Base-by-base conservation (phyloP, 169 alveolate genomes). In the Cystoisospora suis region DNA sequence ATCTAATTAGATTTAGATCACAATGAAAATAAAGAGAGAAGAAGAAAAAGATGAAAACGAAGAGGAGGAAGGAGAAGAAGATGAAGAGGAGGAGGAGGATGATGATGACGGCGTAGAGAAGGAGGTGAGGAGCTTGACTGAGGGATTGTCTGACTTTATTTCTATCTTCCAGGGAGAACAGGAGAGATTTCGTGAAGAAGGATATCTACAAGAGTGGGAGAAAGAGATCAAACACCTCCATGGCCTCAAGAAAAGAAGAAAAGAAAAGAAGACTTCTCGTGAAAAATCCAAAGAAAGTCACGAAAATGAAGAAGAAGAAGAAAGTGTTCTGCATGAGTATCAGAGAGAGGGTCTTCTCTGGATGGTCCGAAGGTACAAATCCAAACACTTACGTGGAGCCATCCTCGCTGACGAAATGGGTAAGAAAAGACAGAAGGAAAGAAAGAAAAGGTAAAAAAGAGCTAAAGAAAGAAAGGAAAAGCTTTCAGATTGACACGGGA, bases 321-420 rank as follows among this genome's bases (percentile, higher is more conserved):
- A 44, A 2, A 32, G 72, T 45, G 36, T 83, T 40, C 81, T 83
- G 32, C 90, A 83, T 29, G 23, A 17, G 34, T 83, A 83, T 38
- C 90, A 83, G 44, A 46, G 40, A 29, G 58, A 56, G 9, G 90
- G 90, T 0, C 81, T 46, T 59, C 44, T 36, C 65, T 83, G 90
- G 90, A n/a, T 83, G 32, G 27, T 83, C 42, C 49, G 40, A 20
- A 79, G 72, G 27, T 83, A 49, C 61, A 32, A 7, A 17, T 38
- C 69, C 70, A 36, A 32, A 36, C n/a, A 65, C 12, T 20, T 2
- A 38, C 47, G 40, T 0, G 70, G 70, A n/a, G 23, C 72, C 61
- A 83, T 83, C 44, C 81, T 83, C 81, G 90, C 90, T n/a, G 90
- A 83, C 34, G 90, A 83, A n/a, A 83, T 83, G 90, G 90, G 88